Evolutionary conservation across 129 eudicot species (phyloP), one percentile per base, ranked within the genome.

Genomic region (Gnaphalium uliginosum): DNA sequence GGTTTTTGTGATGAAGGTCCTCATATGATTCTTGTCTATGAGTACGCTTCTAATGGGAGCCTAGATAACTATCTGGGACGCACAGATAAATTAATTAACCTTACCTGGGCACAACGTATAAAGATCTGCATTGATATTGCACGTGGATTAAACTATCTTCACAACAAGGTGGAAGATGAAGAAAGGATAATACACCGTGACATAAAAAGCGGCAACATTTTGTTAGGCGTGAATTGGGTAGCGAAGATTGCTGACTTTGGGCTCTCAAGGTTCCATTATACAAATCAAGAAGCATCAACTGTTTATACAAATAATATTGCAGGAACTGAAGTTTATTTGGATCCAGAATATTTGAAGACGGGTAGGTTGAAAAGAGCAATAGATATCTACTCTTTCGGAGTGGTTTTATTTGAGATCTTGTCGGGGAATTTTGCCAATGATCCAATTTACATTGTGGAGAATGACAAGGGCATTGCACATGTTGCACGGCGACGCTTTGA

Each of bases 171-270:
- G n/a, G 64, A 21, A 30, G 64, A 23, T 2, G 22, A 69, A 43
- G 14, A 69, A 0, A 69, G 10, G 59, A 69, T 69, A 43, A 15
- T 69, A 21, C 73, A 69, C 32, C 60, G 73, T 24, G 73, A 69
- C 11, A 69, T 69, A 46, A 69, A 69, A 56, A 69, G 73, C 39
- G 73, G 21, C 14, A 69, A 69, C 59, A 43, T 69, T 69, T 22
- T 69, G 0, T 25, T 69, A 13, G 32, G 17, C 3, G 14, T 41
- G 21, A 69, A 43, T 69, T 25, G 35, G 60, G 60, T 21, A 19
- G 59, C 60, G 4, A 69, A 69, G 73, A 69, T 69, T 25, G 39
- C 60, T 46, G 73, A 69, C 37, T 69, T 69, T 43, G 73, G 73
- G 37, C 73, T 69, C 22, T 69, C 73, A 6, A 69, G 37, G 46